phyloP scores from a whole-genome alignment of 768 basidiomycete species.

The Mycena latifolia region DNA sequence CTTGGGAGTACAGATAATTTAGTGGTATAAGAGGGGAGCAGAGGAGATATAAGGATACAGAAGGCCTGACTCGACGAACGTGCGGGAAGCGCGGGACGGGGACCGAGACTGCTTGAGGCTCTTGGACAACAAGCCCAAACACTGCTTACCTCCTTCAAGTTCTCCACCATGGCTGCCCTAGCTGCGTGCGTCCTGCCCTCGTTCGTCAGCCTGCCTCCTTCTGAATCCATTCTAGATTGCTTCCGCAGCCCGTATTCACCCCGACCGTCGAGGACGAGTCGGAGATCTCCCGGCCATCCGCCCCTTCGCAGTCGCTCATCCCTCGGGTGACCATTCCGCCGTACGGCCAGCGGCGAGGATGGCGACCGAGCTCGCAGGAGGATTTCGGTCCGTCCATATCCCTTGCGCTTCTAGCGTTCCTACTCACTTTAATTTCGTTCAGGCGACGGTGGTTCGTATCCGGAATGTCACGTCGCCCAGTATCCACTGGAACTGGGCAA shows the following conservation, averaged over 20 bases:
- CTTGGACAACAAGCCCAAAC: not conserved
- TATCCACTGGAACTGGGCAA: constrained; percentile 96
- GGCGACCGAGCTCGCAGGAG: constrained; percentile 86
- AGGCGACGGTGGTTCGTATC: constrained; percentile 91
- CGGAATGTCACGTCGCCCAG: constrained; percentile 97
- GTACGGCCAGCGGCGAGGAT: constrained; percentile 88
- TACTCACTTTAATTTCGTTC: constrained; percentile 24
- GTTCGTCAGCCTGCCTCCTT: not conserved
- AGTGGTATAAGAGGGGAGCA: constrained; percentile 8
- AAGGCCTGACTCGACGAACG: constrained; percentile 30
- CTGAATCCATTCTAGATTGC: too few relatives aligned
- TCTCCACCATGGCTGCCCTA: constrained; percentile 62
- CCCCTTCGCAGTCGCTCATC: constrained; percentile 54
- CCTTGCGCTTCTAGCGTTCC: not conserved
- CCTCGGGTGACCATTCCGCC: constrained; percentile 74
- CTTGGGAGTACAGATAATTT: constrained; percentile 29
- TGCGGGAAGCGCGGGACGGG: constrained; percentile 3
- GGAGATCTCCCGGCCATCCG: constrained; percentile 49
- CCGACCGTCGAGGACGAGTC: constrained; percentile 74
- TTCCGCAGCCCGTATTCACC: constrained; percentile 68
- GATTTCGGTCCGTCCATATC: constrained; percentile 78
- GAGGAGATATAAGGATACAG: constrained; percentile 31
- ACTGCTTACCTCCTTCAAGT: not conserved
- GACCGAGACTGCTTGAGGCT: not conserved
- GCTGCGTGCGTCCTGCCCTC: constrained; percentile 70